These are phyloP conservation scores for Eucalyptus curtisii DNA, from an alignment of 345 rosid species.

Conservation along the genomic window DNA sequence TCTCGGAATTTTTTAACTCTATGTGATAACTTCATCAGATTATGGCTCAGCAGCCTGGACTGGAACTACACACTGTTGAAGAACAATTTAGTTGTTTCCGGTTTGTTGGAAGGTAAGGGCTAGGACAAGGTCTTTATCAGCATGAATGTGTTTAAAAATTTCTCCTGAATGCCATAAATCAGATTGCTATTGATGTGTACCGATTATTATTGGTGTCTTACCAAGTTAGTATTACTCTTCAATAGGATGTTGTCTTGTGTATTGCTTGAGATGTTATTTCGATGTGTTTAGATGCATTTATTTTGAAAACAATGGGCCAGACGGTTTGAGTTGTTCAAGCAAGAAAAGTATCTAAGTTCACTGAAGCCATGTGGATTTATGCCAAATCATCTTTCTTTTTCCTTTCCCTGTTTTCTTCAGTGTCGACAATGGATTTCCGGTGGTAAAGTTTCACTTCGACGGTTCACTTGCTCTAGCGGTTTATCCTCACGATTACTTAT, in stretches of 20 bases:
- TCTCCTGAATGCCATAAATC: not conserved
- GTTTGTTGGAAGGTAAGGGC: constrained; percentile 43
- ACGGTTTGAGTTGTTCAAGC: not conserved
- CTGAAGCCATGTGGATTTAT: not conserved
- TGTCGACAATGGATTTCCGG: constrained; percentile 54
- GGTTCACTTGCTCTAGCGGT: constrained; percentile 42
- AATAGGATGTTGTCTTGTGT: not conserved
- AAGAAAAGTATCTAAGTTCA: not conserved
- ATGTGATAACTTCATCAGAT: constrained; percentile 26
- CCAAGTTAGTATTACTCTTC: not conserved
- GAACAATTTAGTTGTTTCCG: constrained; percentile 54
- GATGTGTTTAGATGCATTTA: not conserved
- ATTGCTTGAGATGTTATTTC: not conserved
- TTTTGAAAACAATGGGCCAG: not conserved
- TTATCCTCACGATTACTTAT: constrained; percentile 70
- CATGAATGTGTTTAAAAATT: not conserved
- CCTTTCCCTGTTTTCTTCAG: constrained; percentile 27
- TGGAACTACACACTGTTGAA: constrained; percentile 42
- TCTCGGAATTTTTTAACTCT: not conserved
- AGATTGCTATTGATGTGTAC: not conserved
- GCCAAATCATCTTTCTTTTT: not conserved
- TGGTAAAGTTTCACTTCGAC: constrained; percentile 49
- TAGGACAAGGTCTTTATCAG: not conserved
- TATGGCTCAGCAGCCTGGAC: constrained; percentile 28
- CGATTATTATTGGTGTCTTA: not conserved